A percentile compares a stretch with the other conserved stretches of the same genome.
phyloP scores from a whole-genome alignment of 2,329 filamentous ascomycete genomes.

The Emmonsiellopsis sp. region DNA sequence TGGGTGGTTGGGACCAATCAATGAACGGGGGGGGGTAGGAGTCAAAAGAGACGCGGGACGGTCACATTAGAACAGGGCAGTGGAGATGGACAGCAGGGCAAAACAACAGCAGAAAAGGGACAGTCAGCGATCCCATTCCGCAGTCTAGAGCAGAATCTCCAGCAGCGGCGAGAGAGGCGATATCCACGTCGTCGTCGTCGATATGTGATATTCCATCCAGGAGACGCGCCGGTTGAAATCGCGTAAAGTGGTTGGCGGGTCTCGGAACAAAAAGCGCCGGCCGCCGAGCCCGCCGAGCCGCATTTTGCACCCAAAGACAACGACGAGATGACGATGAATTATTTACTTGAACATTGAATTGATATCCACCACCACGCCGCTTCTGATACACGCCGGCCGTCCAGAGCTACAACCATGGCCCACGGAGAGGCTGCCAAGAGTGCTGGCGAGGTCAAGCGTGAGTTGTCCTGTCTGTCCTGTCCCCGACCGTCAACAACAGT shows the following conservation, averaged over 20 bases:
- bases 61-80: too few relatives aligned
- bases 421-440: not conserved
- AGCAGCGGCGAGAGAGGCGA: not conserved
- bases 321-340: too few relatives aligned
- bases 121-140: too few relatives aligned
- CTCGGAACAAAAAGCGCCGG: not conserved
- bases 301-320: slow-evolving; percentile 1
- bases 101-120: too few relatives aligned
- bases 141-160: too few relatives aligned
- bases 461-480: slow-evolving; percentile 5
- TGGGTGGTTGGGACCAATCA: not conserved
- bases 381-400: not conserved
- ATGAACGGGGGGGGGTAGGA: not conserved
- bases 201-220: not conserved
- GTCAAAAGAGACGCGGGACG: not conserved
- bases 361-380: not conserved
- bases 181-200: too few relatives aligned
- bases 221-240: slow-evolving; percentile 25
- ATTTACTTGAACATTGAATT: too few relatives aligned
- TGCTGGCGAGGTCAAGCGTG: slow-evolving; percentile 9
- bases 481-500: slow-evolving; percentile 7
- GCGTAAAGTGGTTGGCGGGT: slow-evolving; percentile 28
- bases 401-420: slow-evolving; percentile 4
- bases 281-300: slow-evolving; percentile 9
- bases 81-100: too few relatives aligned